These are phyloP conservation scores for Coemansia sp. DNA, from an alignment of 192 early-diverging fungal genomes.

Conservation along the genomic window DNA sequence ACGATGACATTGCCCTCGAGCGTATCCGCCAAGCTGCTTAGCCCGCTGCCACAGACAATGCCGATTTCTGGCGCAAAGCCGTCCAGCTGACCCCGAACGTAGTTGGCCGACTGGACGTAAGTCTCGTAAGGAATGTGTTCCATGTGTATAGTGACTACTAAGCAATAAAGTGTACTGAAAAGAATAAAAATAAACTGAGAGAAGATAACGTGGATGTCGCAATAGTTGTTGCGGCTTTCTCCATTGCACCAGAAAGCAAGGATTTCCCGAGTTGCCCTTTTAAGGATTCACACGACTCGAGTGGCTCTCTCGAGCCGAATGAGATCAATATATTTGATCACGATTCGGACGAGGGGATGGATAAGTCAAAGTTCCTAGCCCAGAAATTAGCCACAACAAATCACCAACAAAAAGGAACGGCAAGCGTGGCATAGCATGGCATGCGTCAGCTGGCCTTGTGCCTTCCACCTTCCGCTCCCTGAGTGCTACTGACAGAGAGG, in stretches of 20 bases:
- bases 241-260: neutral
- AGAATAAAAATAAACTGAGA: neutral
- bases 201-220: neutral
- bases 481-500: neutral
- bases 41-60: conserved; percentile 89
- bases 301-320: neutral
- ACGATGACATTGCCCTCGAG: conserved; percentile 62
- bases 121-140: conserved; percentile 43
- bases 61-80: conserved; percentile 60
- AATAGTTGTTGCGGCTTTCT: neutral
- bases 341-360: neutral
- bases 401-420: neutral
- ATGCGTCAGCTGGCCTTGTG: conserved; percentile 4
- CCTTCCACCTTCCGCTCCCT: neutral
- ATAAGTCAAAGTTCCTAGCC: neutral
- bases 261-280: neutral
- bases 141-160: neutral
- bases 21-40: conserved; percentile 79
- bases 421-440: neutral
- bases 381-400: neutral
- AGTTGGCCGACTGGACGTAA: conserved; percentile 40
- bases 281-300: neutral
- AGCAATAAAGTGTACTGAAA: neutral
- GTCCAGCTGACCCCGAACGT: conserved; percentile 18
- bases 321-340: neutral